phyloP scores from a whole-genome alignment of 108 stramenopile species.

The Seminavis robusta region DNA sequence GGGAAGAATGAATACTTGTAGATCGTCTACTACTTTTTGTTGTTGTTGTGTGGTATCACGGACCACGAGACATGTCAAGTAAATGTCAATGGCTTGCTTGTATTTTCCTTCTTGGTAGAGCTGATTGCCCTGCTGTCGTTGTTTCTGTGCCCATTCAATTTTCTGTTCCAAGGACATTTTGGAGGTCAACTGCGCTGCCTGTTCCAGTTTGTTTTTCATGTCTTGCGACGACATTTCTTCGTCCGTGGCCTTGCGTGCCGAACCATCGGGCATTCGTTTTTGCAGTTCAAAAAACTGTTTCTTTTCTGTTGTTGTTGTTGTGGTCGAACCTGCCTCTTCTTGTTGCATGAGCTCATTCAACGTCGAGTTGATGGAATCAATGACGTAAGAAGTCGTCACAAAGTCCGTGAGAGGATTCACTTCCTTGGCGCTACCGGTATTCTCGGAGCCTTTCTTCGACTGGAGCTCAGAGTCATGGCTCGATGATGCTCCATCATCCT shows the following conservation, averaged over 20 bases:
- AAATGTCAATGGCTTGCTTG: conserved; percentile 79
- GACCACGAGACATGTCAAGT: conserved; percentile 81
- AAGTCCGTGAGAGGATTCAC: too few relatives aligned
- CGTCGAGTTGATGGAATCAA: too few relatives aligned
- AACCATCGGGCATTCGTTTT: conserved; percentile 69
- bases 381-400: too few relatives aligned
- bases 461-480: too few relatives aligned
- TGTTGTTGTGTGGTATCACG: conserved; percentile 2
- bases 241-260: conserved; percentile 49
- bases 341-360: too few relatives aligned
- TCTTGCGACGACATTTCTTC: conserved; percentile 63
- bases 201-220: conserved; percentile 66
- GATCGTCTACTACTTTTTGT: neutral
- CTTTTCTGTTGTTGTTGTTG: too few relatives aligned
- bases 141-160: conserved; percentile 57
- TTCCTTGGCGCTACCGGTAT: too few relatives aligned
- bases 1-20: conserved; percentile 40
- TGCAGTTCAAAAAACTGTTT: conserved; percentile 69
- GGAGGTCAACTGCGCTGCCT: conserved; percentile 51
- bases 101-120: conserved; percentile 57
- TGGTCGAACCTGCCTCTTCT: too few relatives aligned
- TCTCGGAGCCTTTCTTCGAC: too few relatives aligned
- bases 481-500: too few relatives aligned
- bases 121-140: conserved; percentile 60
- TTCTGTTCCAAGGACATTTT: conserved; percentile 33